These are phyloP conservation scores for Pilaira anomala DNA, from an alignment of 192 early-diverging fungal genomes.

Conservation along the genomic window DNA sequence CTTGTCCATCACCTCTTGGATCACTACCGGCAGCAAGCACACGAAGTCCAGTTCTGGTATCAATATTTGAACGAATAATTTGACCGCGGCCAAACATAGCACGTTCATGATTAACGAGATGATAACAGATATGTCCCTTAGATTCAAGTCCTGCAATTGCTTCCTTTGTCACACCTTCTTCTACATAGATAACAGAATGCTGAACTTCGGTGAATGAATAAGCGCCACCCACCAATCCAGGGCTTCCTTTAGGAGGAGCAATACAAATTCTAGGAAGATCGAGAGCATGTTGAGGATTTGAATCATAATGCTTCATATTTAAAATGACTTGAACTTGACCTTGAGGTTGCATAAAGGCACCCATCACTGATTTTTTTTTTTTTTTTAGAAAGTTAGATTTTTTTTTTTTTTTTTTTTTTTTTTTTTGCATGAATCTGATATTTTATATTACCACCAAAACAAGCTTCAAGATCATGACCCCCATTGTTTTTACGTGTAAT, in stretches of 20 bases:
- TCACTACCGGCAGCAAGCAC: constrained; percentile 56
- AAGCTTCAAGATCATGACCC: constrained; percentile 37
- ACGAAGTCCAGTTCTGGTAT: constrained; percentile 38
- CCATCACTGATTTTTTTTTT: constrained; percentile 57
- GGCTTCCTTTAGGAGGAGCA: constrained; percentile 29
- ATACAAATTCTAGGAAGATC: constrained; percentile 71
- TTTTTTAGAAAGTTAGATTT: neutral
- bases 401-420: constrained; percentile 31
- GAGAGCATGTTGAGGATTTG: constrained; percentile 62
- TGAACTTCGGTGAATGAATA: constrained; percentile 27
- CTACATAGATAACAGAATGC: constrained; percentile 46
- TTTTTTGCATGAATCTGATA: neutral
- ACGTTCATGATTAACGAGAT: constrained; percentile 43
- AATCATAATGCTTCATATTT: constrained; percentile 56
- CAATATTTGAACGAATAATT: constrained; percentile 49
- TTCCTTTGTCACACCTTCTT: constrained; percentile 56
- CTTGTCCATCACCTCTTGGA: constrained; percentile 58
- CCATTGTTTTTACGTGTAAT: constrained; percentile 40
- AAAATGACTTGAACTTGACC: constrained; percentile 79
- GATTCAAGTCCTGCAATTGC: constrained; percentile 44
- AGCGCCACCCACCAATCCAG: constrained; percentile 16
- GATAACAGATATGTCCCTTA: constrained; percentile 58
- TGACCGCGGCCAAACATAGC: constrained; percentile 73
- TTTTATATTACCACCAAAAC: constrained; percentile 42
- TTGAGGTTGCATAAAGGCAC: constrained; percentile 80